Conservation (phyloP, 176 grass and related monocot species). For the Cenchrus americanus region DNA sequence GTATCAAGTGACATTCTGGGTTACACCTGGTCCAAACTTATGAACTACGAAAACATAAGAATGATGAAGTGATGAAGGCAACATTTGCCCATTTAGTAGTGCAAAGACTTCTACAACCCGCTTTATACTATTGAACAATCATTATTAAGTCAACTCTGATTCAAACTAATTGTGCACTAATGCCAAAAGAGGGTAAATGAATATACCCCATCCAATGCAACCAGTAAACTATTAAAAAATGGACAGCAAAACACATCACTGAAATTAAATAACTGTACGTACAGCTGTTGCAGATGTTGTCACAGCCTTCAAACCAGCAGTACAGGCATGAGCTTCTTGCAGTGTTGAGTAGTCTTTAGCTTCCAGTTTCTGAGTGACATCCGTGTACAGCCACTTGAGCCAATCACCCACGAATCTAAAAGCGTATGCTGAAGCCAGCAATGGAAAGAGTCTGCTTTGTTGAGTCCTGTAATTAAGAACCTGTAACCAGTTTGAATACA, state of each 20-base stretch:
- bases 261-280: constrained; percentile 37
- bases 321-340: constrained; percentile 92
- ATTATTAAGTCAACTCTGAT: not conserved
- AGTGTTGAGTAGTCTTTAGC: constrained; percentile 96
- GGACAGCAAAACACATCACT: not conserved
- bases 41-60: not conserved
- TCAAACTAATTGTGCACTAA: not conserved
- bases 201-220: not conserved
- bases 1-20: not conserved
- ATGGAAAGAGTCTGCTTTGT: constrained; percentile 94
- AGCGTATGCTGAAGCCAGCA: constrained; percentile 95
- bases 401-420: constrained; percentile 96
- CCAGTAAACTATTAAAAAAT: not conserved
- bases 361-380: constrained; percentile 82
- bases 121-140: not conserved
- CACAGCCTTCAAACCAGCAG: constrained; percentile 92
- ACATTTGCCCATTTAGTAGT: not conserved
- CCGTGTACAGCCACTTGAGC: constrained; percentile 93
- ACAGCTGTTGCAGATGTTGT: constrained; percentile 93
- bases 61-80: constrained; percentile 5
- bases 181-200: not conserved
- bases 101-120: not conserved
- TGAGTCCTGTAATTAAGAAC: constrained; percentile 99
- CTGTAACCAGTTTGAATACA: constrained; percentile 50
- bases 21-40: not conserved